These are phyloP conservation scores for Aegilops longissima DNA, from an alignment of 176 grass and related monocot genomes.

Conservation along the genomic window DNA sequence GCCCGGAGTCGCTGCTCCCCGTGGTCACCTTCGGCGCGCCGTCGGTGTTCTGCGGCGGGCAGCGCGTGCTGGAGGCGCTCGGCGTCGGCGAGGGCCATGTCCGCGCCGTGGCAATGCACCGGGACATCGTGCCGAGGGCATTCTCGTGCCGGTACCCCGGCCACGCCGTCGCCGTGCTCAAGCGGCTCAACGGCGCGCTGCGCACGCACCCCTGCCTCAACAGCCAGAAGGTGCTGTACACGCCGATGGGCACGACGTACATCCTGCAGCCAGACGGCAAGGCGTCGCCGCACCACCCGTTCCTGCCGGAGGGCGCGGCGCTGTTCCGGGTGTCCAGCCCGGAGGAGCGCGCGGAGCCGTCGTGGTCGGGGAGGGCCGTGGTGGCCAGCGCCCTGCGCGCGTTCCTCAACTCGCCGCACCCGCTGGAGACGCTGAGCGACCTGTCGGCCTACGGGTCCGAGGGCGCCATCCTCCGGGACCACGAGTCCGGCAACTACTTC, in stretches of 20 bases:
- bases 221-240: conserved; percentile 72
- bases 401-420: conserved; percentile 96
- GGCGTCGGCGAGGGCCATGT: conserved; percentile 73
- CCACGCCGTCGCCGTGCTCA: conserved; percentile 71
- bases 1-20: conserved; percentile 51
- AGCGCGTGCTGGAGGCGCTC: conserved; percentile 60
- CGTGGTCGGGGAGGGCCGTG: conserved; percentile 34
- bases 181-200: conserved; percentile 76
- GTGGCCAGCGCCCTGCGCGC: conserved; percentile 63
- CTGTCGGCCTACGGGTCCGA: conserved; percentile 72
- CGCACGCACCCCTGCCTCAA: conserved; percentile 85
- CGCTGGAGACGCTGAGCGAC: conserved; percentile 93
- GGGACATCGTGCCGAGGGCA: conserved; percentile 93
- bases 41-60: conserved; percentile 86
- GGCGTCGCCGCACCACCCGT: conserved; percentile 69
- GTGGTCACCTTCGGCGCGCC: conserved; percentile 88
- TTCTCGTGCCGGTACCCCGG: conserved; percentile 93
- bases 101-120: conserved; percentile 80
- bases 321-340: conserved; percentile 71
- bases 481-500: conserved; percentile 96
- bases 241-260: conserved; percentile 81
- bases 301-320: conserved; percentile 75
- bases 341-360: background rate
- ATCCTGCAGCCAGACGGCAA: conserved; percentile 76
- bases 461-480: conserved; percentile 92